Evolutionary conservation across 176 grass and related monocot species (phyloP).

Genomic region (Phragmites australis): DNA sequence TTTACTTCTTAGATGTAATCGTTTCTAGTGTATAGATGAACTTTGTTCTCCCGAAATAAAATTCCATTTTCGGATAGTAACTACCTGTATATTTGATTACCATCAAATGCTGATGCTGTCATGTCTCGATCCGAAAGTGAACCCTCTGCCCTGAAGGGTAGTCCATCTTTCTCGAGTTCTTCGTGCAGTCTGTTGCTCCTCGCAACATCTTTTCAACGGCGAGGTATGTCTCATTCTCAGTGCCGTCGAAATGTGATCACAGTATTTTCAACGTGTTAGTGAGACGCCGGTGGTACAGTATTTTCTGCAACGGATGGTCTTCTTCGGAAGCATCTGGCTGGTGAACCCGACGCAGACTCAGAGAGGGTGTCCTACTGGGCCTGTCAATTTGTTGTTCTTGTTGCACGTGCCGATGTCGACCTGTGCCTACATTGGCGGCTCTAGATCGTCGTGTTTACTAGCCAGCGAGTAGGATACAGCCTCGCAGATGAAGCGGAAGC

Average conservation of each 20-base stretch:
- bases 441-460: background rate
- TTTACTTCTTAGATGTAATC: background rate
- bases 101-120: background rate
- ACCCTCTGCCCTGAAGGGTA: background rate
- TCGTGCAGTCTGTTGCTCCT: too few species aligned
- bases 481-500: too few species aligned
- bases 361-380: too few species aligned
- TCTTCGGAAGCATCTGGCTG: background rate
- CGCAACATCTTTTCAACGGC: too few species aligned
- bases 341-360: background rate
- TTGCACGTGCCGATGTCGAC: background rate
- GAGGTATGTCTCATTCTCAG: too few species aligned
- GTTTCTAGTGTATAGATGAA: constrained; percentile 35
- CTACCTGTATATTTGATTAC: background rate
- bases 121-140: background rate
- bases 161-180: background rate
- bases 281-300: too few species aligned
- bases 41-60: constrained; percentile 34
- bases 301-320: too few species aligned
- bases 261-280: too few species aligned
- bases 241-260: too few species aligned
- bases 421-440: background rate
- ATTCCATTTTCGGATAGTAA: background rate
- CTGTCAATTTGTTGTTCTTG: background rate
- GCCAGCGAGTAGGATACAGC: too few species aligned